Evolutionary conservation across 2,329 filamentous ascomycete species (phyloP), one percentile per base, ranked within the genome.

Genomic region (Cryphonectria carpinicola): DNA sequence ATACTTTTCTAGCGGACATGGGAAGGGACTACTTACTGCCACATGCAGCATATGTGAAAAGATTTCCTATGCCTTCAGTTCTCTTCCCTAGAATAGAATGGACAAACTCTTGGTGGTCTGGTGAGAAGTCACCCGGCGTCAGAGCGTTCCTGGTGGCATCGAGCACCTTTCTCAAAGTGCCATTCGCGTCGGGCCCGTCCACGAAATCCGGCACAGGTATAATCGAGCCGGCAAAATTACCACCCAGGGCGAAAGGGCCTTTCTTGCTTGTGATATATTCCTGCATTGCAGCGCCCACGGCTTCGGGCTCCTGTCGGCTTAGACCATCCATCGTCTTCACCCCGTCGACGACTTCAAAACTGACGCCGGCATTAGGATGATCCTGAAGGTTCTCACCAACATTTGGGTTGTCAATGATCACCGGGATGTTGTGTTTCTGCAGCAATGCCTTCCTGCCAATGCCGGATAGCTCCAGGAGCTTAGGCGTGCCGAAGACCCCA

Each of bases 221-320:
- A n/a, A n/a, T 88, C 5, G 76, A 19, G 35, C 72, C 74, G 46
- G 71, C 69, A 41, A 72, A 76, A 49, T 76, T 76, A 32, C 70
- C 70, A 11, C 70, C 70, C 19, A 71, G 69, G 6, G 74, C 75
- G n/a, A 76, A 74, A 6, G 74, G 74, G 8, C 75, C 76, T 56
- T 39, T 76, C 70, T 37, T 75, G 69, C 60, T 74, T 70, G 4
- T 70, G 46, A 56, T 75, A 75, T 35, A 66, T 63, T 74, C 72
- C 65, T 74, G 70, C 13, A n/a, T n/a, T n/a, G 75, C 74, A 0
- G 49, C 13, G 4, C 61, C 60, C 13, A 71, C 32, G 0, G 70
- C 70, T 13, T 69, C 70, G 0, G 67, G 56, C 19, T 71, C 70
- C 56, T 71, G 70, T 0, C 70, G 71, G 41, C 73, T 41, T 5